These are phyloP conservation scores for Cyberlindnera americana DNA, from an alignment of 805 yeast species.

Conservation along the genomic window DNA sequence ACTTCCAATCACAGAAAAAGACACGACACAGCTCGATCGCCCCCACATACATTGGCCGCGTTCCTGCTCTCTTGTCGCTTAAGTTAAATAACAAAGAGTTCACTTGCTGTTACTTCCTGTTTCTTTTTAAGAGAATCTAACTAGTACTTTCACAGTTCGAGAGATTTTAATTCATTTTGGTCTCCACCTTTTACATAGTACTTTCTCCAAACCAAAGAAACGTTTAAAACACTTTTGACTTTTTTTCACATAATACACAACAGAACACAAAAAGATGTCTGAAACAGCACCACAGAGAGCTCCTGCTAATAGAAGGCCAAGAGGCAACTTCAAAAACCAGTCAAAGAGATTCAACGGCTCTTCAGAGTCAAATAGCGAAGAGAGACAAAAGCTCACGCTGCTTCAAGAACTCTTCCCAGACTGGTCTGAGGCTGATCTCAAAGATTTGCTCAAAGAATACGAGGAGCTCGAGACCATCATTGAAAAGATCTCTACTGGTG, in stretches of 20 bases:
- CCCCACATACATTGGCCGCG: too few relatives aligned
- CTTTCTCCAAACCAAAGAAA: too few relatives aligned
- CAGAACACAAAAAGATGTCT: slow-evolving; percentile 12
- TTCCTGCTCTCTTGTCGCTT: too few relatives aligned
- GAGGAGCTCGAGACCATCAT: slow-evolving; percentile 76
- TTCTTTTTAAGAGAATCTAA: too few relatives aligned
- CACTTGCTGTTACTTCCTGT: too few relatives aligned
- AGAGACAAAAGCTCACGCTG: slow-evolving; percentile 43
- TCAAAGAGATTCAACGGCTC: slow-evolving; percentile 35
- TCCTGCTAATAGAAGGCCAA: slow-evolving; percentile 25
- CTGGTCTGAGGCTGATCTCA: slow-evolving; percentile 86
- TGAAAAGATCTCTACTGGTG: slow-evolving; percentile 85
- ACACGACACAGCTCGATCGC: too few relatives aligned
- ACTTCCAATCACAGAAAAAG: not conserved
- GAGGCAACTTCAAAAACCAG: slow-evolving; percentile 40
- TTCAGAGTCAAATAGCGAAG: slow-evolving; percentile 29
- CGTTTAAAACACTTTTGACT: too few relatives aligned
- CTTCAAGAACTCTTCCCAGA: slow-evolving; percentile 89
- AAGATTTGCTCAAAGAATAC: slow-evolving; percentile 70
- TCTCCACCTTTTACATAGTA: not conserved
- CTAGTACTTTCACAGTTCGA: too few relatives aligned
- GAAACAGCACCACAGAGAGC: slow-evolving; percentile 17
- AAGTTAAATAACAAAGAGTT: too few relatives aligned
- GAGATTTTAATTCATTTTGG: too few relatives aligned
- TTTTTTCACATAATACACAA: slow-evolving; percentile 2